Evolutionary conservation across 78 protist genomes (phyloP), one percentile per base, ranked within the genome.

Genomic region (Emiliania huxleyi): DNA sequence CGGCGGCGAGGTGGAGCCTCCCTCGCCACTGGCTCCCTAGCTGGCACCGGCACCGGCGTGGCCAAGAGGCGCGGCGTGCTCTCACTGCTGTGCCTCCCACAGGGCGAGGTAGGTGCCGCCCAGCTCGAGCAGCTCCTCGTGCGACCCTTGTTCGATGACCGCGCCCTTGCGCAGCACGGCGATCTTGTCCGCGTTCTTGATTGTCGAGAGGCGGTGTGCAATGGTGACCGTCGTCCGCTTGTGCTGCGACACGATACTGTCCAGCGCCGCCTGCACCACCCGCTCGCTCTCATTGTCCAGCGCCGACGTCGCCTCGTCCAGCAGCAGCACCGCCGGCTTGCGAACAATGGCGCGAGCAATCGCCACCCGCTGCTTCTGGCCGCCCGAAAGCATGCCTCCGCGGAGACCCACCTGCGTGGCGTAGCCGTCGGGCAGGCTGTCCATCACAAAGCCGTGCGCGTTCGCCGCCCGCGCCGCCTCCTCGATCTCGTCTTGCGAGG

Each of bases 291-390:
- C 95, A 0, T 97, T 89, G 91, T 98, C 99, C 23, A 98, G 97
- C 37, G 99, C 99, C 8, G 97, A 91, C 26, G 99, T 98, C 25
- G 99, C 98, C 91, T 99, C 99, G 94, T 99, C 99, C 15, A 98
- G 94, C 42, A 99, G 48, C 35, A 99, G 90, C 18, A 99, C 92
- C 85, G 75, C 46, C 45, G 99, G 98, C n/a, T 97, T 55, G 55
- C 87, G 69, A 6, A 98, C 87, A 3, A 98, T 84, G 0, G 98
- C 98, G 25, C 99, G 92, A 0, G 99, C 99, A 44, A 98, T 98
- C 48, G 98, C 71, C 89, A 93, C 69, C 96, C 94, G 93, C 93
- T 98, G 99, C 93, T 95, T 95, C 95, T 99, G 99, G 2, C 99
- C 99, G 23, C 99, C 99, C 0, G 98, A 95, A 26, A 98, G 93